Conservation (phyloP, 129 eudicot species). For the Flaveria sonorensis region DNA sequence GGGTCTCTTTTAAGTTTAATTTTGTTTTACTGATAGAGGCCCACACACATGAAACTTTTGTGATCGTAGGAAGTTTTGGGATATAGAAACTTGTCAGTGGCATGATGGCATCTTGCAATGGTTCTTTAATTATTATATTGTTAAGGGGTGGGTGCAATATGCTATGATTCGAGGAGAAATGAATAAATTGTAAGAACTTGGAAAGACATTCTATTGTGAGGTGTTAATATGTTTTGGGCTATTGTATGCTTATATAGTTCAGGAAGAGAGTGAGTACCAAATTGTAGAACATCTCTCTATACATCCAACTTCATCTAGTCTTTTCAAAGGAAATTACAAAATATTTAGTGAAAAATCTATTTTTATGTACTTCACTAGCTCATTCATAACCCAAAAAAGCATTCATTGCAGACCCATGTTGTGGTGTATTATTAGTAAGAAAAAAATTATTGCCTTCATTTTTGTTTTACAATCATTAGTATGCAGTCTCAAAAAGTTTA, state of each 20-base stretch:
- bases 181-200: slow-evolving; percentile 6
- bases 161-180: neutral
- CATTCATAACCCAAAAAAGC: neutral
- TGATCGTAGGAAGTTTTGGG: slow-evolving; percentile 15
- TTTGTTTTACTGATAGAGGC: neutral
- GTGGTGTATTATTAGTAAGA: slow-evolving; percentile 6
- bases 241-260: slow-evolving; percentile 3
- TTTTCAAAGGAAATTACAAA: neutral
- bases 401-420: neutral
- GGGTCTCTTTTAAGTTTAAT: neutral
- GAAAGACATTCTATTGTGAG: neutral
- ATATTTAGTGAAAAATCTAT: neutral
- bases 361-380: neutral
- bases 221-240: neutral
- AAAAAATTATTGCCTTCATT: neutral
- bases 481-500: neutral
- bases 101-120: neutral
- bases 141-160: neutral
- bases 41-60: slow-evolving; percentile 21
- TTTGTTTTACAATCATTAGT: neutral
- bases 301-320: slow-evolving; percentile 7
- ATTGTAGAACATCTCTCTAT: neutral
- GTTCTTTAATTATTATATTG: neutral
- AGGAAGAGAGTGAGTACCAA: neutral
- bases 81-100: slow-evolving; percentile 8